Evolutionary conservation across 768 basidiomycete species (phyloP), one percentile per base, ranked within the genome.

Genomic region (Mycena haematopus): DNA sequence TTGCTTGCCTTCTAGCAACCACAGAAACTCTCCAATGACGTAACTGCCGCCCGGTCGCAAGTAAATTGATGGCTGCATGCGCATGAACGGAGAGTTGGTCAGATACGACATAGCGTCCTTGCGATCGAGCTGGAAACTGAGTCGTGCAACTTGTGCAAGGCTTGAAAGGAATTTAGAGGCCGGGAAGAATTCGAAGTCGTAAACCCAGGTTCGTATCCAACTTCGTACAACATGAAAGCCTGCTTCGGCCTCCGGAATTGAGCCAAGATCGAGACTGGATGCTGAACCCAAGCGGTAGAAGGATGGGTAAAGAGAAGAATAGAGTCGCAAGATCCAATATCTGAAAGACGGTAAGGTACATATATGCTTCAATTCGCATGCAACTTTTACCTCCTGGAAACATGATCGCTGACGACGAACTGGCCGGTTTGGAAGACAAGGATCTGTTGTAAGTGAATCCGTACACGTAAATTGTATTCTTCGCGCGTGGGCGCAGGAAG

Each of bases 231-330:
- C 72, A 7, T 70, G 68, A 1, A 81, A 71, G 5, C 74, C 77
- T 22, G 71, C 69, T 1, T 69, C 66, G 33, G 76, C 77, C 57
- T 82, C 78, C 0, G 81, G 80, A 29, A 85, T 80, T 13, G 63
- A 27, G 1, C 65, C 63, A 11, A 73, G 56, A 35, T 79, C 72
- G 0, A 86, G 69, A 47, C 73, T 65, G 0, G 77, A 69, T 0
- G 70, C 56, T 0, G 81, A 78, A 6, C 87, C 89, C 46, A 86
- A 74, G n/a, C 70, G 58, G 57, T 81, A 73, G 51, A 71, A 76
- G 0, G 81, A 70, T 3, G 88, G 87, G 61, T 80, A 76, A 7
- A 88, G 52, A 1, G 80, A 77, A 21, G 84, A 80, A 56, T 86
- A 82, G 0, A 89, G 71, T 27, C 73, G 76, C 5, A 65, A 67